A percentile compares a stretch with the other conserved stretches of the same genome.
Conservation (phyloP, 345 rosid genomes). For the Crucihimalaya himalaica region DNA sequence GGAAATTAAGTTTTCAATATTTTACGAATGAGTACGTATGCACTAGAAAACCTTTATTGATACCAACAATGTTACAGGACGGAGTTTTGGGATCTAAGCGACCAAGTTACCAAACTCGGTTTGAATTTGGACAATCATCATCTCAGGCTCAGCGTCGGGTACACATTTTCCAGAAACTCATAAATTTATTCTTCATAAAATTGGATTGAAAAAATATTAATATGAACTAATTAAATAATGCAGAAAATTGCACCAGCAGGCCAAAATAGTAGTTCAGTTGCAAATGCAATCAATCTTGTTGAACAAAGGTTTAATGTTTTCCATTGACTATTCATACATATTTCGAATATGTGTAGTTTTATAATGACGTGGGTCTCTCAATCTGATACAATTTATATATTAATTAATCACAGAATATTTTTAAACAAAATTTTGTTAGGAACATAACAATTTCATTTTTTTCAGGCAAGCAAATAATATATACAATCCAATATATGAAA, state of each 20-base stretch:
- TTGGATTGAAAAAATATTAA: not conserved
- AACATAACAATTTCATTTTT: not conserved
- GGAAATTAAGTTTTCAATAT: not conserved
- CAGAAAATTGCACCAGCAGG: not conserved
- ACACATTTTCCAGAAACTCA: not conserved
- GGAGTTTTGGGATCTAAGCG: not conserved
- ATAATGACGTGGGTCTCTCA: not conserved
- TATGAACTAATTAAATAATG: not conserved
- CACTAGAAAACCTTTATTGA: not conserved
- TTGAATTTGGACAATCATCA: constrained; percentile 2
- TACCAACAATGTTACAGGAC: not conserved
- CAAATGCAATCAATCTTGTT: not conserved
- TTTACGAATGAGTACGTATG: not conserved
- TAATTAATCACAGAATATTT: not conserved
- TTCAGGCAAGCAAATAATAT: not conserved
- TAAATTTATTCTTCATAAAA: not conserved
- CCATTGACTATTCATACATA: not conserved
- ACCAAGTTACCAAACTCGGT: not conserved
- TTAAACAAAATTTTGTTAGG: not conserved
- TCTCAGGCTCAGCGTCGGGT: constrained; percentile 24
- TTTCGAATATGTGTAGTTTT: not conserved
- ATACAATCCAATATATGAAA: constrained; percentile 16
- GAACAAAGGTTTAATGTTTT: not conserved
- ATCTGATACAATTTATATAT: not conserved
- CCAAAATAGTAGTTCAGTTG: not conserved